Evolutionary conservation across 768 basidiomycete species (phyloP).

Genomic region (Rubroboletus pulcherrimus): DNA sequence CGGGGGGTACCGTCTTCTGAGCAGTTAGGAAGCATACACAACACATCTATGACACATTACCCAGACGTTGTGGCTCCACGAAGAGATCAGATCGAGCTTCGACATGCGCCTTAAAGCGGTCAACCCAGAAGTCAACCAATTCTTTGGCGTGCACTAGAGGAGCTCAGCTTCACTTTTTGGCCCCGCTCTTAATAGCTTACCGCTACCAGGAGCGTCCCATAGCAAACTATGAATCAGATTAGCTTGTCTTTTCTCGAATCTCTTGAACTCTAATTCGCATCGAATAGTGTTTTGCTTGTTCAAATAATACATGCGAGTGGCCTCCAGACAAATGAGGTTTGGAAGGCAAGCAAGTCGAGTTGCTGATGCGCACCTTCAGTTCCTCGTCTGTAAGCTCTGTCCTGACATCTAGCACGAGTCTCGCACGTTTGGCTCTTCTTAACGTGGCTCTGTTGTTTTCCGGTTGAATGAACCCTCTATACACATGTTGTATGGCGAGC

Average conservation of each 20-base stretch:
- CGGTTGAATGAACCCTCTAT: neutral
- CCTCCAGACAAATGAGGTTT: conserved; percentile 31
- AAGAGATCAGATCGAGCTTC: conserved; percentile 48
- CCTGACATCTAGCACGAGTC: conserved; percentile 62
- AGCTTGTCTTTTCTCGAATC: conserved; percentile 50
- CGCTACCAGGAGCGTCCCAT: conserved; percentile 60
- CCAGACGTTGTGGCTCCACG: conserved; percentile 2
- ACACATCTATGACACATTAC: conserved; percentile 8
- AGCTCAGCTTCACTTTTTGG: conserved; percentile 2
- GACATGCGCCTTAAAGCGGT: conserved; percentile 67
- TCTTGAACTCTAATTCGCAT: conserved; percentile 49
- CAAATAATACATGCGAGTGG: conserved; percentile 63
- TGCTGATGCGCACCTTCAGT: conserved; percentile 49
- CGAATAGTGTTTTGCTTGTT: conserved; percentile 55
- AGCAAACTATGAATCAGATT: conserved; percentile 59
- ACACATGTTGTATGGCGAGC: neutral
- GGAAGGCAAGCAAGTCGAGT: neutral
- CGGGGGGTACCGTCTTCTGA: conserved; percentile 37
- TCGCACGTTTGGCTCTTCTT: conserved; percentile 47
- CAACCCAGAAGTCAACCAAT: conserved; percentile 72
- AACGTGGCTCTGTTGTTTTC: conserved; percentile 1
- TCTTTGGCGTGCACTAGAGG: conserved; percentile 58
- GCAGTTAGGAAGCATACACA: conserved; percentile 2
- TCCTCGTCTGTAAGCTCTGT: conserved; percentile 84
- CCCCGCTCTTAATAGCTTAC: conserved; percentile 39